Conservation (phyloP, 495 filamentous ascomycete genomes). For the Lepraria neglecta region DNA sequence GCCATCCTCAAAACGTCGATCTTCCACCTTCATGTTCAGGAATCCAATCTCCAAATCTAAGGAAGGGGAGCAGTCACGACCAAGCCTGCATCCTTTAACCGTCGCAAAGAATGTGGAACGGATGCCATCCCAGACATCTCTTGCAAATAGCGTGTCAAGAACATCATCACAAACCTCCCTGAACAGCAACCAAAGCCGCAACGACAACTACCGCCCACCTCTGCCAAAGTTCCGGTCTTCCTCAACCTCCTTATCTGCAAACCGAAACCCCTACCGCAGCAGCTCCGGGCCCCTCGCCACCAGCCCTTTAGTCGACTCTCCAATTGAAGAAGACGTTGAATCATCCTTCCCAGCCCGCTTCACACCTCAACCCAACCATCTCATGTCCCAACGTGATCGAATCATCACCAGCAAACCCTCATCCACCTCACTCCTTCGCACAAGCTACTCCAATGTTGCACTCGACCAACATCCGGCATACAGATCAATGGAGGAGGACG, state of each 20-base stretch:
- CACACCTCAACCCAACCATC: conserved; percentile 17
- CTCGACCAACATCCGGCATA: conserved; percentile 15
- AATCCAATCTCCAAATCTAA: conserved; percentile 9
- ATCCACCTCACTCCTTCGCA: conserved; percentile 21
- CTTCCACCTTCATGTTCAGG: conserved; percentile 9
- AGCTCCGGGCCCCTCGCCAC: conserved; percentile 40
- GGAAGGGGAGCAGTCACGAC: background rate
- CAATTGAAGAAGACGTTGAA: conserved; percentile 36
- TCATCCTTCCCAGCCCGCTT: conserved; percentile 24
- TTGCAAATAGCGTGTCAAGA: conserved; percentile 12
- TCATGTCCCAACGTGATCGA: conserved; percentile 21
- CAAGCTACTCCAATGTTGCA: conserved; percentile 6
- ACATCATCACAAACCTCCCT: conserved; percentile 32
- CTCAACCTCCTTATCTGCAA: conserved; percentile 4
- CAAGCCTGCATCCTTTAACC: conserved; percentile 4
- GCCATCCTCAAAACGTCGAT: conserved; percentile 12
- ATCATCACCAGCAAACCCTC: conserved; percentile 15
- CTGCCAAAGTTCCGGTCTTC: conserved; percentile 16
- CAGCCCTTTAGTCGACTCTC: conserved; percentile 37
- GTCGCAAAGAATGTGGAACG: conserved; percentile 9
- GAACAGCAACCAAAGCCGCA: conserved; percentile 19
- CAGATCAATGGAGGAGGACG: conserved; percentile 12
- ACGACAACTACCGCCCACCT: conserved; percentile 18
- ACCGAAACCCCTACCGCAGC: conserved; percentile 31
- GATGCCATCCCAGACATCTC: conserved; percentile 9